Evolutionary conservation across 441 rosid genomes (phyloP).

Genomic region (Populus hybrid): DNA sequence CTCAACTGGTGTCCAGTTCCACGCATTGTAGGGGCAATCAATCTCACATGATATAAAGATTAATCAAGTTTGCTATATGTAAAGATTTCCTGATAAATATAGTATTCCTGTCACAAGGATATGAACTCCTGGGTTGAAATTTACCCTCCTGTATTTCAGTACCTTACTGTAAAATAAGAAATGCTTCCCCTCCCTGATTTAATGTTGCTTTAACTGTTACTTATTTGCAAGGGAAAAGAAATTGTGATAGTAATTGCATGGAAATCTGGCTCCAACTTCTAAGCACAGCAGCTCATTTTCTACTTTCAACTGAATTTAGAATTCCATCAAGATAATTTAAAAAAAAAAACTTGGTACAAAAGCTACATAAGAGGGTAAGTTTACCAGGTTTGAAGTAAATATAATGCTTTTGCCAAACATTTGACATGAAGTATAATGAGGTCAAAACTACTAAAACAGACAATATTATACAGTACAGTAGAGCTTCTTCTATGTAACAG

Average conservation of each 20-base stretch:
- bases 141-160: neutral
- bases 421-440: neutral
- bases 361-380: neutral
- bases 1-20: neutral
- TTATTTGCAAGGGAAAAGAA: neutral
- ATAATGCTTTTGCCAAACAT: neutral
- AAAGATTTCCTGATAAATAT: neutral
- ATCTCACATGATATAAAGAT: neutral
- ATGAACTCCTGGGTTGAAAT: neutral
- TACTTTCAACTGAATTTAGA: neutral
- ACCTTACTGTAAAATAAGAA: neutral
- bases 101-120: neutral
- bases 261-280: neutral
- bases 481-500: slow-evolving; percentile 5
- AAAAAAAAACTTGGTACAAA: neutral
- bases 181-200: neutral
- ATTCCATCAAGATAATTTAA: too few species aligned
- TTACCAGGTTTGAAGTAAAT: neutral
- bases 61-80: neutral
- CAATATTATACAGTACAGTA: neutral
- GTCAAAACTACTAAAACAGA: neutral
- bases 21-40: neutral
- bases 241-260: neutral
- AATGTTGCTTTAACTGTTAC: neutral
- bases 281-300: neutral